Conservation (phyloP, 1,284 basidiomycete genomes). For the Trametes hirsuta region DNA sequence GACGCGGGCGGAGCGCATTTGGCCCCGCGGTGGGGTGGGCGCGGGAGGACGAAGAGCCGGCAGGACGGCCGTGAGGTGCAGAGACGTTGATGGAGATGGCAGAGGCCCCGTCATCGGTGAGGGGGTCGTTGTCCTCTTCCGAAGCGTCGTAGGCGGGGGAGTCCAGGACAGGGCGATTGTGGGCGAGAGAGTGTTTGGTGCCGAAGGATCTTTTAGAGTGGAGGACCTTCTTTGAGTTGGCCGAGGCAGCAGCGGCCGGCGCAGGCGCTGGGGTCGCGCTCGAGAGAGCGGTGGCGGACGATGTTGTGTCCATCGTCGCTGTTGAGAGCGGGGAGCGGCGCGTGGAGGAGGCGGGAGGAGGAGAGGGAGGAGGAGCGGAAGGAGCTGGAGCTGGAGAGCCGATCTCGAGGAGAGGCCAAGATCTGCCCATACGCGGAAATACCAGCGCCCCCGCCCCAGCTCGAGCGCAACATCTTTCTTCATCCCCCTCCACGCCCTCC, state of each 20-base stretch:
- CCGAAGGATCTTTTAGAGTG: slow-evolving; percentile 71
- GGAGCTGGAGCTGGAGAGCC: background rate
- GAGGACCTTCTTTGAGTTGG: slow-evolving; percentile 44
- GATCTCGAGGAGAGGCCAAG: background rate
- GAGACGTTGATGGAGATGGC: slow-evolving; percentile 46
- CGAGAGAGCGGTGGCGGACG: slow-evolving; percentile 10
- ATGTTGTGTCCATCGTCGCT: slow-evolving; percentile 14
- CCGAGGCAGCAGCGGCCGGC: background rate
- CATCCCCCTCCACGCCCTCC: background rate
- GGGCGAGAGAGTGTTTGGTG: slow-evolving; percentile 45
- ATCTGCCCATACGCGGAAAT: background rate
- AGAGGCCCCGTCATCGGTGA: slow-evolving; percentile 73
- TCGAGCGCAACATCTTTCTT: background rate
- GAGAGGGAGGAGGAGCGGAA: background rate
- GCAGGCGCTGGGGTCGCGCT: slow-evolving; percentile 4
- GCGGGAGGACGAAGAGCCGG: slow-evolving; percentile 29
- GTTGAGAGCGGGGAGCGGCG: background rate
- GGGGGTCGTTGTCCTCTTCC: slow-evolving; percentile 82
- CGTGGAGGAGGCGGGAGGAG: background rate
- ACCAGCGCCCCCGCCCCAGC: background rate
- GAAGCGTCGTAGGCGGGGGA: slow-evolving; percentile 82
- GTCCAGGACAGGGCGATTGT: slow-evolving; percentile 46
- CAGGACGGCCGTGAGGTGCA: slow-evolving; percentile 28
- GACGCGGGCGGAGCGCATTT: slow-evolving; percentile 12
- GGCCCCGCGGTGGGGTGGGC: slow-evolving; percentile 14